Conservation (phyloP, 352 stramenopile genomes). For the Pythium dissimile region DNA sequence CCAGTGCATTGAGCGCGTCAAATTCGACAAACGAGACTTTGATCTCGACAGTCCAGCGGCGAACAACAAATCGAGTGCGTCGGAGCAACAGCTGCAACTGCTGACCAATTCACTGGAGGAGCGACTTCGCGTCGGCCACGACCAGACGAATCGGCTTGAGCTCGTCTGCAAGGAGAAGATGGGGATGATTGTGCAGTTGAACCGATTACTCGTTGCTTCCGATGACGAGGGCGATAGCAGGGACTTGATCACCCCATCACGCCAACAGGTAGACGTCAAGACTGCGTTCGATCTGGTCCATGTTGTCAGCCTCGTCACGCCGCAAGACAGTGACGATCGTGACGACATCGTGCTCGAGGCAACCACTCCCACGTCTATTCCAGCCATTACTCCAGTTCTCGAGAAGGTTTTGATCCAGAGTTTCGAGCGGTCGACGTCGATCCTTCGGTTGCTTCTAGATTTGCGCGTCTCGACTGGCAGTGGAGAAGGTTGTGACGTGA, state of each 20-base stretch:
- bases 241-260: background rate
- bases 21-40: slow-evolving; percentile 17
- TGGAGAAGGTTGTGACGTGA: background rate
- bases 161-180: slow-evolving; percentile 42
- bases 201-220: slow-evolving; percentile 26
- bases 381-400: background rate
- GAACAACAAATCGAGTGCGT: slow-evolving; percentile 7
- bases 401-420: background rate
- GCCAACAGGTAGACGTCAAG: too few relatives aligned
- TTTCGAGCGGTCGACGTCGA: slow-evolving; percentile 7
- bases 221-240: background rate
- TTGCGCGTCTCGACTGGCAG: background rate
- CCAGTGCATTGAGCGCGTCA: slow-evolving; percentile 62
- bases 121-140: slow-evolving; percentile 33
- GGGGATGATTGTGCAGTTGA: slow-evolving; percentile 25
- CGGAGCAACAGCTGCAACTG: slow-evolving; percentile 38
- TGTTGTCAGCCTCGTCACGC: background rate
- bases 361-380: too few relatives aligned
- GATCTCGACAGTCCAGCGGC: background rate
- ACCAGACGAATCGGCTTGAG: slow-evolving; percentile 37
- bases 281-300: background rate
- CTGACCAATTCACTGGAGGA: slow-evolving; percentile 40
- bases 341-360: too few relatives aligned
- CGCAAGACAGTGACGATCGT: background rate
- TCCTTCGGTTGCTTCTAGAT: background rate